phyloP scores from a whole-genome alignment of 305 asterid genomes.

The Coffea humblotiana region DNA sequence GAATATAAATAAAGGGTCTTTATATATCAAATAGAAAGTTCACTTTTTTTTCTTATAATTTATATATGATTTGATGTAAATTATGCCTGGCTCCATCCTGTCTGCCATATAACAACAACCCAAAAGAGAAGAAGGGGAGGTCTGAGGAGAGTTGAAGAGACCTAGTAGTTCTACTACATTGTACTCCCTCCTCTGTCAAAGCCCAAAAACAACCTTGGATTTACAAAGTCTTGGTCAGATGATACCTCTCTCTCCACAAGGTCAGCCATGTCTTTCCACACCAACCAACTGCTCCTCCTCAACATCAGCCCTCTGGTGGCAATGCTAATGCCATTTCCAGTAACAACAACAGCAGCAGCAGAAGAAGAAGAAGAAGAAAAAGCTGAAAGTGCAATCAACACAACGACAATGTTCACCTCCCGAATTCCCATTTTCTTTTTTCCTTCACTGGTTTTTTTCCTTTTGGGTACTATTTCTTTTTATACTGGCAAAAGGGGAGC shows the following conservation, averaged over 20 bases:
- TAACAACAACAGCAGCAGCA: background rate
- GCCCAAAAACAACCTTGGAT: conserved; percentile 44
- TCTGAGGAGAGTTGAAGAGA: conserved; percentile 12
- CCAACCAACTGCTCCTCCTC: conserved; percentile 14
- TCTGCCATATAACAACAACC: conserved; percentile 72
- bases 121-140: conserved; percentile 28
- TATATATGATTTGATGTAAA: conserved; percentile 19
- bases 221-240: conserved; percentile 32
- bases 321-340: conserved; percentile 5
- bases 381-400: conserved; percentile 12
- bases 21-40: conserved; percentile 16
- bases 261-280: conserved; percentile 42
- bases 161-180: conserved; percentile 37
- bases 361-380: background rate
- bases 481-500: background rate
- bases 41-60: conserved; percentile 20
- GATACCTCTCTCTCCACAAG: conserved; percentile 41
- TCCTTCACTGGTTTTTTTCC: background rate
- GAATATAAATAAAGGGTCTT: conserved; percentile 1
- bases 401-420: conserved; percentile 9
- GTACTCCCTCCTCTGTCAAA: conserved; percentile 38
- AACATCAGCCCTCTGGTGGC: conserved; percentile 1
- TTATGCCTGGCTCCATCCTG: conserved; percentile 89
- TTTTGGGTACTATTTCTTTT: background rate
- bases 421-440: conserved; percentile 4